These are phyloP conservation scores for Pezizomycotina sp. DNA, from an alignment of 2,329 filamentous ascomycete genomes.

Conservation along the genomic window DNA sequence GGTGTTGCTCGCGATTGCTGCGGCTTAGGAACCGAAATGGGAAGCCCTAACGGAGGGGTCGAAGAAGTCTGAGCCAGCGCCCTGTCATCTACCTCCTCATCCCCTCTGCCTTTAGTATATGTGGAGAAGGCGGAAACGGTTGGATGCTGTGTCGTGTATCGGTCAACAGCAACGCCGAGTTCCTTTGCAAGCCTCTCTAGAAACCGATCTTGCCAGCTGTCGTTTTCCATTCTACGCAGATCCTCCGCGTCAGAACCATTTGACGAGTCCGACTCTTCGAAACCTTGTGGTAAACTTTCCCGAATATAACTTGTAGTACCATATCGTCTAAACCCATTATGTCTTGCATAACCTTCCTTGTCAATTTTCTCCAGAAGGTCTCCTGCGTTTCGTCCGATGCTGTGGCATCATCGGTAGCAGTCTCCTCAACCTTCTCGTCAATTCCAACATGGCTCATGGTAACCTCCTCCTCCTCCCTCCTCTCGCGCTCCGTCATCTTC, in stretches of 20 bases:
- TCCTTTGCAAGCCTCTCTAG: constrained; percentile 75
- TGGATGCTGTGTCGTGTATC: constrained; percentile 70
- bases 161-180: constrained; percentile 65
- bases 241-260: too few relatives aligned
- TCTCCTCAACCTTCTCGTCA: constrained; percentile 35
- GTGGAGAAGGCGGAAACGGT: constrained; percentile 54
- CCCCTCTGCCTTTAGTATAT: constrained; percentile 38
- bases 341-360: constrained; percentile 70
- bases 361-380: constrained; percentile 64
- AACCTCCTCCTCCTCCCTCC: constrained; percentile 27
- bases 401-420: constrained; percentile 29
- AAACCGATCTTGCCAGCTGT: constrained; percentile 57
- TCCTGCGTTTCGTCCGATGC: constrained; percentile 39
- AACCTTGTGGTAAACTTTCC: constrained; percentile 50
- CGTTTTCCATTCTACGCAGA: constrained; percentile 25
- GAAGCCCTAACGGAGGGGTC: constrained; percentile 24
- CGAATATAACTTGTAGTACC: constrained; percentile 70
- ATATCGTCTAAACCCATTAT: constrained; percentile 81
- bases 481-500: constrained; percentile 23
- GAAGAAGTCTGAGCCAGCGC: constrained; percentile 8
- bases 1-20: too few relatives aligned
- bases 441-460: constrained; percentile 22
- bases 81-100: constrained; percentile 2
- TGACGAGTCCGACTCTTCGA: constrained; percentile 29
- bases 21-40: too few relatives aligned